Percentiles rank a stretch among this genome's conserved stretches.
phyloP scores from a whole-genome alignment of 306 rosid genomes.

The Ceratonia siliqua region DNA sequence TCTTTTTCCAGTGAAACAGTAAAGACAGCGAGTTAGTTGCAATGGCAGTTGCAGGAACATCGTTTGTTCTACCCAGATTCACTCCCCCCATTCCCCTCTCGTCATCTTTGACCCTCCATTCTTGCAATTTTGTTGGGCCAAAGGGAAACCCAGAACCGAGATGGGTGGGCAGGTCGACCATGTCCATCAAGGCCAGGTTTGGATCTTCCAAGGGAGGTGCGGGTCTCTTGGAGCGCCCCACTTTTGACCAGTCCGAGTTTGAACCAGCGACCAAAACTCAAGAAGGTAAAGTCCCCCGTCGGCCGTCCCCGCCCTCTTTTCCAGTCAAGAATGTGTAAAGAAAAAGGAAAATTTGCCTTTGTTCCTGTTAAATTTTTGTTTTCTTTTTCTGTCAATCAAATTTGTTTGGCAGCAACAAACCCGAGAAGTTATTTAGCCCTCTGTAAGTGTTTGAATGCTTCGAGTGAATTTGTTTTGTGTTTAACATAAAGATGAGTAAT shows the following conservation, averaged over 20 bases:
- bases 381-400: background rate
- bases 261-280: slow-evolving; percentile 18
- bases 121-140: background rate
- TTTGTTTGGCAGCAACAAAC: background rate
- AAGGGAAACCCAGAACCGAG: background rate
- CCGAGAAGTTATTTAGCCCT: background rate
- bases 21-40: background rate
- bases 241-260: slow-evolving; percentile 31
- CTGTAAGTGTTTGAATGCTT: background rate
- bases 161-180: background rate
- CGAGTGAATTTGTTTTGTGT: background rate
- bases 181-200: slow-evolving; percentile 28
- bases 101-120: background rate
- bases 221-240: slow-evolving; percentile 32
- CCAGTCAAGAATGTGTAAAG: background rate
- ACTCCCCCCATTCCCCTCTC: background rate
- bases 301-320: no score
- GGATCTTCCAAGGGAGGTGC: slow-evolving; percentile 34
- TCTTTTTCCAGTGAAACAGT: background rate
- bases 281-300: slow-evolving; percentile 1
- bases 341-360: no score
- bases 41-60: slow-evolving; percentile 1
- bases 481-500: background rate
- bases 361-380: background rate
- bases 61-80: background rate